These are phyloP conservation scores for Quercus gilva DNA, from an alignment of 306 rosid genomes.

Conservation along the genomic window DNA sequence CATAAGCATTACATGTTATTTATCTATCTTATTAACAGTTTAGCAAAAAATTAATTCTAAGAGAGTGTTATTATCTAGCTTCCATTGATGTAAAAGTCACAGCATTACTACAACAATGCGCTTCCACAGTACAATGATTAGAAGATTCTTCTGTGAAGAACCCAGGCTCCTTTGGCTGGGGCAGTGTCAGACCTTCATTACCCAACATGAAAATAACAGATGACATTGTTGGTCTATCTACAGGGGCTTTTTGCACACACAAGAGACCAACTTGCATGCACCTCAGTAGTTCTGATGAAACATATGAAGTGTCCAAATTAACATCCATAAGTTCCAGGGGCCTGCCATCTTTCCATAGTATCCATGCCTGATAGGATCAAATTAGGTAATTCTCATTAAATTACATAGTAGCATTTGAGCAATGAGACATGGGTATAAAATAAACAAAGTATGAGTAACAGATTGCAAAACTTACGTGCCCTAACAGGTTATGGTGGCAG, in stretches of 20 bases:
- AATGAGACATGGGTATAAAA: background rate
- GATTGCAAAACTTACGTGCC: conserved; percentile 18
- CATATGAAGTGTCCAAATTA: background rate
- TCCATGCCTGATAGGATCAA: conserved; percentile 17
- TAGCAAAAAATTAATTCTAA: too few relatives aligned
- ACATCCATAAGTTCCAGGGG: conserved; percentile 23
- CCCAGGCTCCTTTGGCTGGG: conserved; percentile 20
- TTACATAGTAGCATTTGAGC: too few relatives aligned
- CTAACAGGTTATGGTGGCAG: conserved; percentile 27
- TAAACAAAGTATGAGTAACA: background rate
- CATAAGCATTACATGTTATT: too few relatives aligned
- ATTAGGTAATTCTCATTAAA: too few relatives aligned
- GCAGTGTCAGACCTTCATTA: conserved; percentile 11
- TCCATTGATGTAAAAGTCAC: background rate
- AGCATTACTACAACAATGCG: background rate
- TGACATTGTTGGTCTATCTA: conserved; percentile 35
- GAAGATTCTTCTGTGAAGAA: too few relatives aligned
- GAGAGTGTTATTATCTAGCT: too few relatives aligned
- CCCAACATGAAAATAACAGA: conserved; percentile 29
- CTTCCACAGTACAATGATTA: too few relatives aligned
- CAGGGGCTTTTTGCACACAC: conserved; percentile 28
- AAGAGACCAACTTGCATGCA: conserved; percentile 29
- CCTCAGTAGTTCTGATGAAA: conserved; percentile 13
- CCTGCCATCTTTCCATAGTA: conserved; percentile 19
- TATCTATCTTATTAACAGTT: too few relatives aligned